phyloP scores from a whole-genome alignment of 83 land plant genomes.

The Isoetes engelmannii region DNA sequence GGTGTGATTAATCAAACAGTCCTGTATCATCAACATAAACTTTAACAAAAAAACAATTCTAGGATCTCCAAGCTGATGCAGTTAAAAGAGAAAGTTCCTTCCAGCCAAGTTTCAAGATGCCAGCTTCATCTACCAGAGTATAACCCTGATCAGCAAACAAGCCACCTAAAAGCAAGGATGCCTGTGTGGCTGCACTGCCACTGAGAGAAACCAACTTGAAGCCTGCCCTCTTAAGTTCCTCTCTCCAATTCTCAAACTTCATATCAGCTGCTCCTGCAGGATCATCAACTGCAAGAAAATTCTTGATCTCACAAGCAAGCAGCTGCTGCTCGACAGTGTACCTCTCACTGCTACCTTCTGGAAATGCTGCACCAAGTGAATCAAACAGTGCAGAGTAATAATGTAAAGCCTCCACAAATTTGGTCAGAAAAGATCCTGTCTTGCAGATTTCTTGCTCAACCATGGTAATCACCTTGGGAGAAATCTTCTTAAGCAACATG shows the following conservation, averaged over 20 bases:
- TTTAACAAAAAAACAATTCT: not conserved
- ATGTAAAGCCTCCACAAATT: slow-evolving; percentile 14
- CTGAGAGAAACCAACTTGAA: slow-evolving; percentile 4
- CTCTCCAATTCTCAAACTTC: slow-evolving; percentile 11
- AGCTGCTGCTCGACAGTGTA: slow-evolving; percentile 15
- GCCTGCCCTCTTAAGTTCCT: not conserved
- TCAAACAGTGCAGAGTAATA: slow-evolving; percentile 17
- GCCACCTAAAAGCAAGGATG: slow-evolving; percentile 1
- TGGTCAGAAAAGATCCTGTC: slow-evolving; percentile 11
- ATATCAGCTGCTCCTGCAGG: slow-evolving; percentile 8
- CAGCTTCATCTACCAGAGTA: slow-evolving; percentile 10
- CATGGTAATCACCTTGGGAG: slow-evolving; percentile 13
- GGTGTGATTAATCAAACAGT: too few species aligned
- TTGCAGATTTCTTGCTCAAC: slow-evolving; percentile 10
- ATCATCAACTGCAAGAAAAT: slow-evolving; percentile 6
- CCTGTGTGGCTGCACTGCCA: slow-evolving; percentile 12
- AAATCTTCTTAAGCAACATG: not conserved
- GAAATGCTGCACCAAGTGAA: slow-evolving; percentile 10
- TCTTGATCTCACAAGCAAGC: slow-evolving; percentile 17
- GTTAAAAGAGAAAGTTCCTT: slow-evolving; percentile 9
- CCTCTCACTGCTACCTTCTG: slow-evolving; percentile 9
- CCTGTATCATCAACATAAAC: too few species aligned
- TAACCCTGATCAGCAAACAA: slow-evolving; percentile 11
- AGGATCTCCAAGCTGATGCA: slow-evolving; percentile 12
- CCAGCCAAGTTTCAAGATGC: slow-evolving; percentile 15